Percentiles rank a stretch among this genome's conserved stretches.
phyloP scores from a whole-genome alignment of 192 early-diverging fungal genomes.

The Glomus cerebriforme region DNA sequence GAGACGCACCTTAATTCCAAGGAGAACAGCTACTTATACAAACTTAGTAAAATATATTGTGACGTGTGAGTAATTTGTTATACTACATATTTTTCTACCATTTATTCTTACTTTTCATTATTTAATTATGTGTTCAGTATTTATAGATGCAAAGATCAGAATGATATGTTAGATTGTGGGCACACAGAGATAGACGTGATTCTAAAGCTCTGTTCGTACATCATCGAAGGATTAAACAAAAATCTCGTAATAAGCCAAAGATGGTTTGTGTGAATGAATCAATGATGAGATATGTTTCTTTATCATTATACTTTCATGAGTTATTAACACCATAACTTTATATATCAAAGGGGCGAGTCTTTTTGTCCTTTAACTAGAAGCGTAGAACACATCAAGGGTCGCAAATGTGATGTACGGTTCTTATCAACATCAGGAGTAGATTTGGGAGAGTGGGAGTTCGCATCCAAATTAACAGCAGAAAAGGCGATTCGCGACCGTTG shows the following conservation, averaged over 20 bases:
- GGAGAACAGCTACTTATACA: slow-evolving; percentile 27
- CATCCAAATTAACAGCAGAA: slow-evolving; percentile 12
- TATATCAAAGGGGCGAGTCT: slow-evolving; percentile 29
- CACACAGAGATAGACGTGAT: slow-evolving; percentile 34
- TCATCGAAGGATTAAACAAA: slow-evolving; percentile 27
- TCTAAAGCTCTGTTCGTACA: slow-evolving; percentile 31
- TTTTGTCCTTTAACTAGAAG: slow-evolving; percentile 31
- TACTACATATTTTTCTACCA: slow-evolving; percentile 14
- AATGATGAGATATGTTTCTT: slow-evolving; percentile 27
- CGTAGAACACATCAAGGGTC: slow-evolving; percentile 19
- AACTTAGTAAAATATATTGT: slow-evolving; percentile 31
- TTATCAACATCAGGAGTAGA: slow-evolving; percentile 31
- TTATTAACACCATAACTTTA: slow-evolving; percentile 27
- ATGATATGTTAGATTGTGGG: slow-evolving; percentile 21
- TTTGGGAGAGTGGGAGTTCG: slow-evolving; percentile 34
- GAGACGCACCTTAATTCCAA: slow-evolving; percentile 19
- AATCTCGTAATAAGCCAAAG: slow-evolving; percentile 26
- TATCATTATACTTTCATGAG: slow-evolving; percentile 13
- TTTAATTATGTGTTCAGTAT: slow-evolving; percentile 27
- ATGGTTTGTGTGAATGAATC: slow-evolving; percentile 32
- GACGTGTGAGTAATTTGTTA: slow-evolving; percentile 30
- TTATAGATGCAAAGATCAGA: slow-evolving; percentile 25
- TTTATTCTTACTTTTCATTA: slow-evolving; percentile 31
- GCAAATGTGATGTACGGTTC: slow-evolving; percentile 32
- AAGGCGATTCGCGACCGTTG: slow-evolving; percentile 22